phyloP scores from a whole-genome alignment of 2,329 filamentous ascomycete genomes.

The Zymoseptoria tritici region DNA sequence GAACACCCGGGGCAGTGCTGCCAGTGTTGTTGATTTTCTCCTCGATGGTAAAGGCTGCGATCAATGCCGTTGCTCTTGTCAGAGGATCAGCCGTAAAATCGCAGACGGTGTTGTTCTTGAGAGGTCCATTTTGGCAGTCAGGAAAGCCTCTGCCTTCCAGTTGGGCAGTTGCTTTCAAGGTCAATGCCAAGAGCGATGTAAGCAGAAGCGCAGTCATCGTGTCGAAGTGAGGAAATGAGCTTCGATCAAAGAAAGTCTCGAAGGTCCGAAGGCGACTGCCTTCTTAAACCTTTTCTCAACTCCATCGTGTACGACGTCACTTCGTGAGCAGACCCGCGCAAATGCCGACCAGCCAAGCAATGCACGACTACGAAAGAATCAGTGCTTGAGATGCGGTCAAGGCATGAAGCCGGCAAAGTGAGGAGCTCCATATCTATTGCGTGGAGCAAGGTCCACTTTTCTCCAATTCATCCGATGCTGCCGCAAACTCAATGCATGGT shows the following conservation, averaged over 20 bases:
- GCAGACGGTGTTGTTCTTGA: conserved; percentile 46
- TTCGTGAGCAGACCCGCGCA: not conserved
- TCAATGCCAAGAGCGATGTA: conserved; percentile 6
- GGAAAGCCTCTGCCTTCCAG: conserved; percentile 33
- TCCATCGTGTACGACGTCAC: not conserved
- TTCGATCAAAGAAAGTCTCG: not conserved
- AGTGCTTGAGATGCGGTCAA: not conserved
- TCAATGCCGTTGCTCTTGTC: conserved; percentile 38
- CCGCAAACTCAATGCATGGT: not conserved
- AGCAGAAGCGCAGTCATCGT: conserved; percentile 4
- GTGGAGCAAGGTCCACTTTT: not conserved
- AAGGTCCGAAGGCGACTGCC: not conserved
- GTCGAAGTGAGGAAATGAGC: not conserved
- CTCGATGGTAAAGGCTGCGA: conserved; percentile 42
- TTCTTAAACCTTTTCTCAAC: not conserved
- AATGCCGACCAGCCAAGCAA: not conserved
- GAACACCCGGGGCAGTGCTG: conserved; percentile 43
- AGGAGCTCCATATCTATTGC: not conserved
- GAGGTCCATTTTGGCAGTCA: conserved; percentile 45
- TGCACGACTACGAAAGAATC: not conserved
- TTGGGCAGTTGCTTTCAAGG: conserved; percentile 6
- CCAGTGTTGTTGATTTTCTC: conserved; percentile 51
- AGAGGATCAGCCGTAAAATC: conserved; percentile 33
- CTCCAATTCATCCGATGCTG: not conserved
- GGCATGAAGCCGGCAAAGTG: not conserved